These are phyloP conservation scores for Canna indica DNA, from an alignment of 176 grass and related monocot genomes.

Conservation along the genomic window DNA sequence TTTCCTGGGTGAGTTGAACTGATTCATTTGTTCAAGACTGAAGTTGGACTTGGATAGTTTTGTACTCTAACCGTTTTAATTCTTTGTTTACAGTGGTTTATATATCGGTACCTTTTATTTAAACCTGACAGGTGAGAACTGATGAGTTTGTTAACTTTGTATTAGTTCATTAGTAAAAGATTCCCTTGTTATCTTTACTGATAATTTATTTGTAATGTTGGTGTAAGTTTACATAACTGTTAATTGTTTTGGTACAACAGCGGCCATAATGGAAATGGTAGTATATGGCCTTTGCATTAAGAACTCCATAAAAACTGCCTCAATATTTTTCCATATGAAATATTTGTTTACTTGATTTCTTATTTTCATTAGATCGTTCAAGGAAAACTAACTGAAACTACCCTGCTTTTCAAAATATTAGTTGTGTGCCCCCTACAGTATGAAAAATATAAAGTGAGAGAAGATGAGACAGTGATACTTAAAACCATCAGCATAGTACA, in stretches of 20 bases:
- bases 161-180: not conserved
- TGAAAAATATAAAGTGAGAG: too few species aligned
- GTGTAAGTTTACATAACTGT: not conserved
- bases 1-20: slow-evolving; percentile 56
- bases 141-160: not conserved
- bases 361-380: too few species aligned
- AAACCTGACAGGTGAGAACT: slow-evolving; percentile 70
- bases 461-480: too few species aligned
- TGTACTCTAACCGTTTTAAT: slow-evolving; percentile 6
- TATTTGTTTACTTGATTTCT: not conserved
- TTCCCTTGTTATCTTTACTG: not conserved
- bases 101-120: slow-evolving; percentile 91
- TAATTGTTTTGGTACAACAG: not conserved
- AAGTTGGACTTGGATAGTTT: not conserved
- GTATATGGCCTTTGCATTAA: not conserved
- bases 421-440: too few species aligned
- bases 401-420: too few species aligned
- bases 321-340: not conserved
- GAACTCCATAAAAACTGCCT: not conserved
- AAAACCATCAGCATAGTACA: too few species aligned
- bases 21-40: not conserved
- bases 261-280: not conserved
- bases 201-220: not conserved
- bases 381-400: not conserved
- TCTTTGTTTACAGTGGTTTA: slow-evolving; percentile 49